A percentile compares a stretch with the other conserved stretches of the same genome.
Evolutionary conservation across 306 rosid species (phyloP).

Genomic region (Vigna radiata): DNA sequence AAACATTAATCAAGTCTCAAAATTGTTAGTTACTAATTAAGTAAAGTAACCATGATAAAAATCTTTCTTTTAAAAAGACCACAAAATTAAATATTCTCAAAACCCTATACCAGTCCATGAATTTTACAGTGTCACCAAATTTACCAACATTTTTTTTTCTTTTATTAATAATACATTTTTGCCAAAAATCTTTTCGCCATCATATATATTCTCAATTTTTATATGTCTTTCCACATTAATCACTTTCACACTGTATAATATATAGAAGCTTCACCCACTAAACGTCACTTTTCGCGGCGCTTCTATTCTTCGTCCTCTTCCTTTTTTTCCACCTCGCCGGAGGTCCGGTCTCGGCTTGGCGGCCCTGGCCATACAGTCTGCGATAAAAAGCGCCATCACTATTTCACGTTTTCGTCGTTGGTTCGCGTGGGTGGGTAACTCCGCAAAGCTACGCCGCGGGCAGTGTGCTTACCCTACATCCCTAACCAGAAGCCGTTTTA

Average conservation of each 20-base stretch:
- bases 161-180: neutral
- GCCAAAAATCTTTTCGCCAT: constrained; percentile 1
- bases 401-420: constrained; percentile 85
- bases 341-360: constrained; percentile 53
- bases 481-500: constrained; percentile 71
- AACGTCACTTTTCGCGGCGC: constrained; percentile 16
- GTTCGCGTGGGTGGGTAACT: constrained; percentile 97
- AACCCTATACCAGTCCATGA: no score
- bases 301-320: constrained; percentile 23
- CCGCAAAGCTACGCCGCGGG: constrained; percentile 75
- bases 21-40: no score
- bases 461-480: constrained; percentile 85
- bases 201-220: no score
- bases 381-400: constrained; percentile 84
- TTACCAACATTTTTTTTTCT: neutral
- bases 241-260: no score
- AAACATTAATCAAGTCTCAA: no score
- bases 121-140: constrained; percentile 55
- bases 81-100: no score
- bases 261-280: no score
- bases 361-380: constrained; percentile 94
- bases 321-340: constrained; percentile 33
- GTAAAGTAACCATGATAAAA: no score
- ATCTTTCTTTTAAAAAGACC: no score
- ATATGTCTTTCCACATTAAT: no score